Base-by-base conservation (phyloP, 148 eudicot species). In the Vaccinium vitisidaea region DNA sequence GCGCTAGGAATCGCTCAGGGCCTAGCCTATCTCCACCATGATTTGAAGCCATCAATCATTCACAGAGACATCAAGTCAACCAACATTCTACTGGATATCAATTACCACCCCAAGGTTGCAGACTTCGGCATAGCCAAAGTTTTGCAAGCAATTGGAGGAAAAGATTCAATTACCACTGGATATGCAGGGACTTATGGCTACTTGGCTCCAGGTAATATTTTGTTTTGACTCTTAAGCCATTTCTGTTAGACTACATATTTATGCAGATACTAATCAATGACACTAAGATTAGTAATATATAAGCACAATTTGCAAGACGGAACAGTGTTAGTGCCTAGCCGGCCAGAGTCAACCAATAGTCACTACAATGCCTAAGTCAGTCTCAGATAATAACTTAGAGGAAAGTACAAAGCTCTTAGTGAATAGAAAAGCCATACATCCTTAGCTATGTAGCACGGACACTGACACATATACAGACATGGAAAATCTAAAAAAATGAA, bases 121-220 rank as follows among this genome's bases (percentile, higher is more conserved):
- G 99, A 97, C 86, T 97, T 97, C 88, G 99, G 99, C 13, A 94
- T 95, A 63, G 99, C 99, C 81, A 97, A 97, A 86, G 93, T 97
- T 77, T 83, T 97, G 88, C 95, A 91, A 82, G 94, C 98, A 50
- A 89, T 89, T 84, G 92, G 84, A 75, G 95, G 93, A 55, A 92
- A 92, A 70, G 98, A 92, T 25, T 94, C 93, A 63, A 90, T 87
- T 81, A 91, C 89, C 14, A 94, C 96, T 55, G 87, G 89, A 49
- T 86, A 94, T 82, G 99, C 96, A 54, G 99, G 99, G 86, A 95
- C 98, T 79, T 97, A 90, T 53, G 99, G 98, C n/a, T 97, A 97
- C 88, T 86, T 95, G 88, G 99, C 97, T 67, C 99, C 99, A 85
- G 99, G 99, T 96, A 89, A 86, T 55, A 75, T 77, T 19, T 9